These are phyloP conservation scores for Nigrospora sphaerica DNA, from an alignment of 2,329 filamentous ascomycete species.

Conservation along the genomic window DNA sequence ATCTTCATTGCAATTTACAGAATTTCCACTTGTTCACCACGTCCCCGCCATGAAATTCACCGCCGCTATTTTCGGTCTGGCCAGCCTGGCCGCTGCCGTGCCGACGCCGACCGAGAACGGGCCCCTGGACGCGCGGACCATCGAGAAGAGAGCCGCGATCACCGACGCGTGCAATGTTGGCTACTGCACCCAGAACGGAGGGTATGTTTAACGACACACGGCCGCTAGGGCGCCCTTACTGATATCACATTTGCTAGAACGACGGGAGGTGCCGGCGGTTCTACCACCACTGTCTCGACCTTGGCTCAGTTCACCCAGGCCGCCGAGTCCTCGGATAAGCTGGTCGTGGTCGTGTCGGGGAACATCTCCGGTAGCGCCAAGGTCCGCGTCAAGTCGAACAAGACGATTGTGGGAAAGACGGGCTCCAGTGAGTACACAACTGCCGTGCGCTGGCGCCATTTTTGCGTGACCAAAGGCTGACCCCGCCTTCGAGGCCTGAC, in stretches of 20 bases:
- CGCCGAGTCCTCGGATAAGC: constrained; percentile 34
- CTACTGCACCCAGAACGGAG: constrained; percentile 13
- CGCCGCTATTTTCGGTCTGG: constrained; percentile 10
- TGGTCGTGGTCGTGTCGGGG: constrained; percentile 38
- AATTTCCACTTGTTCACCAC: neutral
- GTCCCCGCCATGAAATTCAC: constrained; percentile 12
- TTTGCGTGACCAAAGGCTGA: too few species aligned
- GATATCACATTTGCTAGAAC: constrained; percentile 22
- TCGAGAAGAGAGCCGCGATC: constrained; percentile 14
- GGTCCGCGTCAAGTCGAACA: constrained; percentile 40
- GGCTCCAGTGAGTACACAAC: constrained; percentile 21
- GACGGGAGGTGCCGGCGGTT: constrained; percentile 46
- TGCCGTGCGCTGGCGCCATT: too few species aligned
- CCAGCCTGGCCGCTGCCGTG: constrained; percentile 10
- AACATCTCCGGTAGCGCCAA: constrained; percentile 33
- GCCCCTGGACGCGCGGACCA: constrained; percentile 8
- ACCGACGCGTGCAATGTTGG: constrained; percentile 13
- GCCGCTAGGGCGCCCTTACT: neutral
- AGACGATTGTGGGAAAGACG: constrained; percentile 38
- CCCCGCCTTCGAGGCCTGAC: constrained; percentile 20
- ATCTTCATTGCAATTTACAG: too few species aligned
- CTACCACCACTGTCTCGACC: constrained; percentile 45
- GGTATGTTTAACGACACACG: constrained; percentile 1
- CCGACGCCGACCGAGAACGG: constrained; percentile 12
- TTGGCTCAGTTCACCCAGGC: constrained; percentile 42